Percentiles rank a stretch among this genome's conserved stretches.
Conservation (phyloP, 352 stramenopile genomes). For the Pythium sp. region DNA sequence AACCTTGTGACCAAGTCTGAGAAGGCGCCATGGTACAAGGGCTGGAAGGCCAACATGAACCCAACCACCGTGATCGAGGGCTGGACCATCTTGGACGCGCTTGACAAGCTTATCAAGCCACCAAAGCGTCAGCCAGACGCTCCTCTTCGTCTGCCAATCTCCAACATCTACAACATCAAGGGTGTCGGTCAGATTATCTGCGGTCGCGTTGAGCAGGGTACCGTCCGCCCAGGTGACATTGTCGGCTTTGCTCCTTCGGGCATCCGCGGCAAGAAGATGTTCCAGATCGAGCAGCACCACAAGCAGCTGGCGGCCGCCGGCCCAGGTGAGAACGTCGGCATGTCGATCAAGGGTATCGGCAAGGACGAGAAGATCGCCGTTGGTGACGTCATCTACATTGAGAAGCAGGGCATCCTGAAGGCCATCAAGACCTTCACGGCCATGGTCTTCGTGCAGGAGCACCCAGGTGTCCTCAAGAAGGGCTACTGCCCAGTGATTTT, state of each 20-base stretch:
- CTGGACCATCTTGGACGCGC: slow-evolving; percentile 59
- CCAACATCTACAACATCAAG: slow-evolving; percentile 86
- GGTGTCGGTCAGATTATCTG: slow-evolving; percentile 77
- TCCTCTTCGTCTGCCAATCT: slow-evolving; percentile 68
- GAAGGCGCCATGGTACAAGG: slow-evolving; percentile 75
- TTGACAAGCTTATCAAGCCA: slow-evolving; percentile 74
- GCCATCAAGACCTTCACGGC: slow-evolving; percentile 71
- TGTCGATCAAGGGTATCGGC: slow-evolving; percentile 78
- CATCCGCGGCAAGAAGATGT: slow-evolving; percentile 64
- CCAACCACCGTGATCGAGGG: slow-evolving; percentile 28
- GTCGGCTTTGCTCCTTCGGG: slow-evolving; percentile 63
- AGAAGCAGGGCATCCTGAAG: slow-evolving; percentile 44
- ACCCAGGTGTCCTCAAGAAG: slow-evolving; percentile 75
- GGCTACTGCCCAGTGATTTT: slow-evolving; percentile 76
- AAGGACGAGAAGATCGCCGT: slow-evolving; percentile 72
- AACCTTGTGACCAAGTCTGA: slow-evolving; percentile 72
- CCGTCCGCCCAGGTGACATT: slow-evolving; percentile 55
- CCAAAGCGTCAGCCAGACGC: slow-evolving; percentile 51
- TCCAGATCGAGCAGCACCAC: slow-evolving; percentile 84
- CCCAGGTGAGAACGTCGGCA: slow-evolving; percentile 77
- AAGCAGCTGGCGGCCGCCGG: slow-evolving; percentile 56
- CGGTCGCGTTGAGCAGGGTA: slow-evolving; percentile 72
- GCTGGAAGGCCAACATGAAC: slow-evolving; percentile 68
- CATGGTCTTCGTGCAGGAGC: slow-evolving; percentile 73
- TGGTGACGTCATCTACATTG: slow-evolving; percentile 45